Evolutionary conservation across 768 basidiomycete species (phyloP).

Genomic region (Pisolithus sp.): DNA sequence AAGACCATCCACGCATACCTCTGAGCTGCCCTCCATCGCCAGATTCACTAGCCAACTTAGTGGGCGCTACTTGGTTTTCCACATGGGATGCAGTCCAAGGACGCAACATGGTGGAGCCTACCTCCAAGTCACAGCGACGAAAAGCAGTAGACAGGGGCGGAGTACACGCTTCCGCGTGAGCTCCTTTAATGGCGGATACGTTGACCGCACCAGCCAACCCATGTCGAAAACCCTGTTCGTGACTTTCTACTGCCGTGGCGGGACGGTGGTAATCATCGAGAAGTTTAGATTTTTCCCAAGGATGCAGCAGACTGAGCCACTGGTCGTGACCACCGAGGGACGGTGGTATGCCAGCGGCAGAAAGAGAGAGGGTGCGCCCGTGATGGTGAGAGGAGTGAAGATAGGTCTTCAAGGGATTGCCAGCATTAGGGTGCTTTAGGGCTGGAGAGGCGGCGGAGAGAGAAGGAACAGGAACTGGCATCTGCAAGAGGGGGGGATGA

Average conservation of each 20-base stretch:
- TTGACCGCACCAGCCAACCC: conserved; percentile 75
- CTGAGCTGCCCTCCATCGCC: not conserved
- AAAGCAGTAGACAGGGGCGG: conserved; percentile 52
- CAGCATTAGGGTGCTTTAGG: conserved; percentile 50
- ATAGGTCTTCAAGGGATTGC: conserved; percentile 30
- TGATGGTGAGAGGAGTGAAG: conserved; percentile 46
- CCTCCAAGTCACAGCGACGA: conserved; percentile 8
- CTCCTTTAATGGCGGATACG: conserved; percentile 81
- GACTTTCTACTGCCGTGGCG: conserved; percentile 9
- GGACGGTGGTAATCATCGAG: conserved; percentile 47
- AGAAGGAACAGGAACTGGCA: conserved; percentile 82
- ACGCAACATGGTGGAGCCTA: conserved; percentile 3
- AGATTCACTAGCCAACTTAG: conserved; percentile 13
- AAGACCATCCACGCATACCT: conserved; percentile 13
- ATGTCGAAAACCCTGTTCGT: conserved; percentile 54
- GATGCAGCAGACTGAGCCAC: conserved; percentile 57
- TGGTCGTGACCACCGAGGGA: conserved; percentile 62
- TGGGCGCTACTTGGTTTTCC: conserved; percentile 25
- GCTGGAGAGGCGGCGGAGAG: conserved; percentile 53
- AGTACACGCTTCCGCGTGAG: conserved; percentile 78
- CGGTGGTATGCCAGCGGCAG: conserved; percentile 55
- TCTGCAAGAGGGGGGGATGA: conserved; percentile 49
- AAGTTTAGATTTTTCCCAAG: conserved; percentile 61
- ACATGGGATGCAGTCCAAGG: conserved; percentile 28
- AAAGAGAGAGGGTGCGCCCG: conserved; percentile 52